Conservation (phyloP, 768 basidiomycete genomes). For the Auricularia sp. region DNA sequence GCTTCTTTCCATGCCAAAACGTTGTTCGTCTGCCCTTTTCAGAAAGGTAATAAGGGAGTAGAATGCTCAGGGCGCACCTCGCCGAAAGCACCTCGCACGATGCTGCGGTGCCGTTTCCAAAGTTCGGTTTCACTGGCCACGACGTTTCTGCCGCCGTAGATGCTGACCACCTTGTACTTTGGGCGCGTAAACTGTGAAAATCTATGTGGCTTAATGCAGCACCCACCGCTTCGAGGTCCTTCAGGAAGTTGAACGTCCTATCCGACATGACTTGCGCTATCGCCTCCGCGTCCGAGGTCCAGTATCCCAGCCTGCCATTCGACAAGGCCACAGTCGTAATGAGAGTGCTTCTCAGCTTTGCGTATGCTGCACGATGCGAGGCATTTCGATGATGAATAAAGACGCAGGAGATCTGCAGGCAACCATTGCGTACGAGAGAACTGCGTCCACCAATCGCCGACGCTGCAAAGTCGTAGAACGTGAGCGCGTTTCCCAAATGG, state of each 20-base stretch:
- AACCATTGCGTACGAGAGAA: background rate
- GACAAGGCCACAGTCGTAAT: background rate
- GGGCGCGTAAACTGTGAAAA: background rate
- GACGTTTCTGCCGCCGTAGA: background rate
- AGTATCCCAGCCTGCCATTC: background rate
- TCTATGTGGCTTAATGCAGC: background rate
- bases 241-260: background rate
- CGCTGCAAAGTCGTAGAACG: background rate
- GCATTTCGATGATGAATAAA: background rate
- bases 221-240: background rate
- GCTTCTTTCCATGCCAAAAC: background rate
- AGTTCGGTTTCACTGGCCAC: background rate
- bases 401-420: background rate
- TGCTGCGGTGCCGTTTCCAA: background rate
- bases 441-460: background rate
- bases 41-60: background rate
- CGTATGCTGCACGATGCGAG: background rate
- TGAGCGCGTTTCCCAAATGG: background rate
- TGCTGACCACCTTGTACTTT: background rate
- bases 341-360: background rate
- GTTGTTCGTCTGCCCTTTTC: background rate
- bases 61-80: background rate
- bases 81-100: background rate
- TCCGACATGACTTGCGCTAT: background rate
- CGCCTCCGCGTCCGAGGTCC: background rate